Conservation (phyloP, 768 basidiomycete species). For the Jaapia argillacea region DNA sequence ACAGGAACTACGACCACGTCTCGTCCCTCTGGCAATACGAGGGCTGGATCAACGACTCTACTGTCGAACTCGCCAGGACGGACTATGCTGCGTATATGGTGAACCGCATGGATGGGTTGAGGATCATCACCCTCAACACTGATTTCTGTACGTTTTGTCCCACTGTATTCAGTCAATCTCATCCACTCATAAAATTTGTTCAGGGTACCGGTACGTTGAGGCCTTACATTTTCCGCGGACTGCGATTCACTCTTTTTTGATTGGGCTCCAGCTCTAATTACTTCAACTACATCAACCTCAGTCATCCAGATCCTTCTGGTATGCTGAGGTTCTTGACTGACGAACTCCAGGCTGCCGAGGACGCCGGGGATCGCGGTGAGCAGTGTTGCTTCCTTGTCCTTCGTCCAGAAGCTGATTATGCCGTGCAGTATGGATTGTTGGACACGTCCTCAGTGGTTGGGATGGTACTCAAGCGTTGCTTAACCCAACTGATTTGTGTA, state of each 20-base stretch:
- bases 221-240: not conserved
- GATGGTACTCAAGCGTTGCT: slow-evolving; percentile 56
- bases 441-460: slow-evolving; percentile 56
- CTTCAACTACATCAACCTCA: slow-evolving; percentile 72
- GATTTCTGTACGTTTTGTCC: slow-evolving; percentile 38
- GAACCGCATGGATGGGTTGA: slow-evolving; percentile 50
- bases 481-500: slow-evolving; percentile 65
- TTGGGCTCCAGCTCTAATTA: slow-evolving; percentile 41
- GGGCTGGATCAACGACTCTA: slow-evolving; percentile 52
- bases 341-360: slow-evolving; percentile 71
- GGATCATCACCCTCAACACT: slow-evolving; percentile 68
- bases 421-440: slow-evolving; percentile 41
- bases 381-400: slow-evolving; percentile 1
- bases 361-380: slow-evolving; percentile 59
- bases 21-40: slow-evolving; percentile 63
- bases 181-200: not conserved
- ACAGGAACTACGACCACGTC: slow-evolving; percentile 72
- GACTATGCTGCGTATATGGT: slow-evolving; percentile 74
- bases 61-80: slow-evolving; percentile 44
- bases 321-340: slow-evolving; percentile 73
- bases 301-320: slow-evolving; percentile 57
- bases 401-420: slow-evolving; percentile 27
- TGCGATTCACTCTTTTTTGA: not conserved
- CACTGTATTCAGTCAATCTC: too few relatives aligned
- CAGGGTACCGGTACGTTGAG: slow-evolving; percentile 26